These are phyloP conservation scores for Meira nashicola DNA, from an alignment of 1,284 basidiomycete species.

Conservation along the genomic window DNA sequence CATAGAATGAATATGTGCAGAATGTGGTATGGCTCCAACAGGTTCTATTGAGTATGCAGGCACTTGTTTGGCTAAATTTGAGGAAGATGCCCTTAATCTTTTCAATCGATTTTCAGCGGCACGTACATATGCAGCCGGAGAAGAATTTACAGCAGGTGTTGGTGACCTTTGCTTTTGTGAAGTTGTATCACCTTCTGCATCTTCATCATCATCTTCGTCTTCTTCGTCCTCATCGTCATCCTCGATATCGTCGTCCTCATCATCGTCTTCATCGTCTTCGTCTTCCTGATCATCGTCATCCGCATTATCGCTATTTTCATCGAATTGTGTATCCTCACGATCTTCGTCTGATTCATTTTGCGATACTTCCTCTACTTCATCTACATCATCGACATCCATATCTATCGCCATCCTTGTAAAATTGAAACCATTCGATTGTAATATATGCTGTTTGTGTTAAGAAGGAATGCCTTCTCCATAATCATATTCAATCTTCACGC, in stretches of 20 bases:
- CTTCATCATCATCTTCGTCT: constrained; percentile 17
- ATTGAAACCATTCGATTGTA: too few relatives aligned
- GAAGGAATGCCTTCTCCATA: too few relatives aligned
- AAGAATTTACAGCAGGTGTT: not conserved
- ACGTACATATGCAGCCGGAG: not conserved
- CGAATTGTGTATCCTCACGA: not conserved
- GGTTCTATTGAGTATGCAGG: constrained; percentile 66
- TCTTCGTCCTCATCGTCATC: constrained; percentile 19
- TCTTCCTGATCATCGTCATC: constrained; percentile 21
- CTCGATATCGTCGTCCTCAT: constrained; percentile 22
- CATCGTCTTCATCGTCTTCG: constrained; percentile 20
- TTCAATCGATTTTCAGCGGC: not conserved
- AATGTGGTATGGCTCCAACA: constrained; percentile 83
- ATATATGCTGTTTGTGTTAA: too few relatives aligned
- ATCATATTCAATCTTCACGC: too few relatives aligned
- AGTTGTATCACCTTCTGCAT: constrained; percentile 16
- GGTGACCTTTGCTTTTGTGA: not conserved
- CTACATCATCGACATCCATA: constrained; percentile 3
- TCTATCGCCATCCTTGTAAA: too few relatives aligned
- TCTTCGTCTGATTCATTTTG: constrained; percentile 14
- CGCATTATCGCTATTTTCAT: constrained; percentile 9
- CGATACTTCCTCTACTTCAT: constrained; percentile 2
- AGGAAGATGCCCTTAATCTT: constrained; percentile 4
- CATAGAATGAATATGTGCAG: constrained; percentile 77
- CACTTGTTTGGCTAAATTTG: constrained; percentile 6